A percentile compares a stretch with the other conserved stretches of the same genome.
Evolutionary conservation across 2,329 filamentous ascomycete species (phyloP).

Genomic region (Colletotrichum sp.): DNA sequence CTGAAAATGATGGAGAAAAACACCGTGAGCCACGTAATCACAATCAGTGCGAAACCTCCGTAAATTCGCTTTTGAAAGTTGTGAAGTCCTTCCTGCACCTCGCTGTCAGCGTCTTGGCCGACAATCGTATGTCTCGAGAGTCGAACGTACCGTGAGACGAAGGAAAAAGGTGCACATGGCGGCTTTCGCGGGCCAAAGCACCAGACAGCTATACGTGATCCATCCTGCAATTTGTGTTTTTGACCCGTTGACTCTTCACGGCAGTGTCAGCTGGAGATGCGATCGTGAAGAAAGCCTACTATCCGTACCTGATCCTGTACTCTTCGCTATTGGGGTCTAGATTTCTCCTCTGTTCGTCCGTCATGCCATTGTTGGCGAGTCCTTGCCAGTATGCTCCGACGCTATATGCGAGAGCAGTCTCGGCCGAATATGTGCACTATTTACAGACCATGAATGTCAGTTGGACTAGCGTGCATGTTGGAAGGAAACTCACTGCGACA

Average conservation of each 20-base stretch:
- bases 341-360: conserved; percentile 48
- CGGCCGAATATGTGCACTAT: conserved; percentile 19
- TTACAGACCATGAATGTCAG: background rate
- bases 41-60: conserved; percentile 48
- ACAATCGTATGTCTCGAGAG: too few species aligned
- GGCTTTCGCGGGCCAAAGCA: conserved; percentile 58
- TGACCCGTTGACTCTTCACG: conserved; percentile 50
- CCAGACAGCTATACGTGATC: conserved; percentile 48
- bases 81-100: conserved; percentile 1
- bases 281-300: background rate
- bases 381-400: conserved; percentile 48
- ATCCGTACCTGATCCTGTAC: conserved; percentile 40
- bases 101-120: background rate
- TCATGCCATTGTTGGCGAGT: conserved; percentile 64
- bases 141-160: conserved; percentile 47
- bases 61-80: conserved; percentile 39
- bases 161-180: conserved; percentile 59
- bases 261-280: background rate
- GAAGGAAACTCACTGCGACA: conserved; percentile 15
- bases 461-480: background rate
- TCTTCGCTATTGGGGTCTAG: conserved; percentile 50
- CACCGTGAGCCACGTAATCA: conserved; percentile 47
- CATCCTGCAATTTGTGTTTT: conserved; percentile 60
- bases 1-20: conserved; percentile 51
- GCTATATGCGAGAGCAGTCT: conserved; percentile 31